Percentiles rank a stretch among this genome's conserved stretches.
These are phyloP conservation scores for Musa beccarii DNA, from an alignment of 176 grass and related monocot genomes.

Conservation along the genomic window DNA sequence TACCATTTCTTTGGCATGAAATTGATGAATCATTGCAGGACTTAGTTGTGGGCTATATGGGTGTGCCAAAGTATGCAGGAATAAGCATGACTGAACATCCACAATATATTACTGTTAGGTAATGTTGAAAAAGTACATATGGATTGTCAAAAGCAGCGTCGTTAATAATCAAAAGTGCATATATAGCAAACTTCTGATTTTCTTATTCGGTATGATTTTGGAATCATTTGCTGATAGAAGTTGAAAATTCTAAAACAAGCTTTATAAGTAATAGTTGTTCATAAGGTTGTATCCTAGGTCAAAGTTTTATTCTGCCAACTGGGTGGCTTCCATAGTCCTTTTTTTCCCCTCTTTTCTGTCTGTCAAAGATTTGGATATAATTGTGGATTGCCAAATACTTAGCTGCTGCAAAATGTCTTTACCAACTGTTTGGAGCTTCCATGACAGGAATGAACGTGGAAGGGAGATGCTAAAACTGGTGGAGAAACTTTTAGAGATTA, in stretches of 20 bases:
- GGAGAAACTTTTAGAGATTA: constrained; percentile 65
- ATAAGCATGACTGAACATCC: constrained; percentile 86
- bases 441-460: constrained; percentile 64
- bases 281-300: neutral
- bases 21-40: constrained; percentile 42
- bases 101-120: constrained; percentile 97
- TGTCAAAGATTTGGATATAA: no score
- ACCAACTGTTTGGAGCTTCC: neutral
- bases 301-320: neutral
- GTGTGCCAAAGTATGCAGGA: constrained; percentile 79
- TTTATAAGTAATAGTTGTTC: neutral
- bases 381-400: neutral
- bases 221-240: neutral
- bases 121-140: neutral
- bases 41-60: constrained; percentile 96
- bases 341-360: no score
- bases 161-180: neutral
- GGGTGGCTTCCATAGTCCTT: neutral
- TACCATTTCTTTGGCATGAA: constrained; percentile 2
- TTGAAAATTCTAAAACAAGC: neutral
- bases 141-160: neutral
- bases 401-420: neutral
- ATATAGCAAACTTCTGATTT: neutral
- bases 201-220: neutral
- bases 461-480: constrained; percentile 77